phyloP scores from a whole-genome alignment of 805 yeast species.

The Cyberlindnera xylosilytica region DNA sequence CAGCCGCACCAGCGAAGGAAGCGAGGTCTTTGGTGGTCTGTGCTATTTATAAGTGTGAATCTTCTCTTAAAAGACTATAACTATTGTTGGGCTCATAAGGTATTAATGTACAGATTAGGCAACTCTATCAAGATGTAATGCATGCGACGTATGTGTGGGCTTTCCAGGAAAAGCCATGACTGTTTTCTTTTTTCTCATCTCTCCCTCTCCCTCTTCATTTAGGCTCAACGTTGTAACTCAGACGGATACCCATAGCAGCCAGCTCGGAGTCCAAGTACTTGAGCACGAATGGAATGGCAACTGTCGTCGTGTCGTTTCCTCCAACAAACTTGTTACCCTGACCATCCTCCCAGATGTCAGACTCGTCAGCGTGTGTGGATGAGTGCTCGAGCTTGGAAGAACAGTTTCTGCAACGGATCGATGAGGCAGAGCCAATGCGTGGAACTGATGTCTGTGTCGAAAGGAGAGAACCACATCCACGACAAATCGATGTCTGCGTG shows the following conservation, averaged over 20 bases:
- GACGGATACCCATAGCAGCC: slow-evolving; percentile 95
- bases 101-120: slow-evolving; percentile 2
- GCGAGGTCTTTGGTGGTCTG: no score
- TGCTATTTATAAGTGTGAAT: no score
- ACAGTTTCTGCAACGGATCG: slow-evolving; percentile 88
- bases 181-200: background rate
- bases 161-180: background rate
- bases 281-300: slow-evolving; percentile 95
- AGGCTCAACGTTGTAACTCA: slow-evolving; percentile 85
- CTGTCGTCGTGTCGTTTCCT: slow-evolving; percentile 90
- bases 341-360: slow-evolving; percentile 95
- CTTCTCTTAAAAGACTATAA: no score
- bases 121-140: no score
- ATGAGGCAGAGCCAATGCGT: slow-evolving; percentile 76
- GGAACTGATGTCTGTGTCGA: slow-evolving; percentile 91
- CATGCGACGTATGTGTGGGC: background rate
- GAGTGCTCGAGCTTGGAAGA: slow-evolving; percentile 66
- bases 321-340: slow-evolving; percentile 89
- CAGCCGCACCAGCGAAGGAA: no score
- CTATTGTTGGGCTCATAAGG: no score
- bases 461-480: slow-evolving; percentile 87
- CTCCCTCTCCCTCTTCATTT: slow-evolving; percentile 14
- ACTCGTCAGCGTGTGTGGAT: slow-evolving; percentile 53
- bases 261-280: slow-evolving; percentile 93
- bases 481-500: slow-evolving; percentile 86